A percentile compares a stretch with the other conserved stretches of the same genome.
Conservation (phyloP, 805 yeast species). For the Candida pini region DNA sequence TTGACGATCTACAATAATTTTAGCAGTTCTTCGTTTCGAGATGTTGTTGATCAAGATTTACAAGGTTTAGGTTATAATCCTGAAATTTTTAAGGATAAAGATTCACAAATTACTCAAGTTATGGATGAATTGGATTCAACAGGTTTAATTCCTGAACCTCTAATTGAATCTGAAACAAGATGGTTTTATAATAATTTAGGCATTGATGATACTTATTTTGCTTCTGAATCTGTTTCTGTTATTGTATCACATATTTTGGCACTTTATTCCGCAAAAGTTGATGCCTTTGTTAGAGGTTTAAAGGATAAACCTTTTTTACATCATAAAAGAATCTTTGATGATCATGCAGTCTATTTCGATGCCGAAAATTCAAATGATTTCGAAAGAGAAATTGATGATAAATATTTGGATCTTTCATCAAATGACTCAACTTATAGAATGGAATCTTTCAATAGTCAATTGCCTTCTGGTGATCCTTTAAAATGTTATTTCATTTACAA, state of each 20-base stretch:
- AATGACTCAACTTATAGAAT: slow-evolving; percentile 50
- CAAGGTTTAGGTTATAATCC: slow-evolving; percentile 58
- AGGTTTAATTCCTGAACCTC: slow-evolving; percentile 84
- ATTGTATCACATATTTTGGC: slow-evolving; percentile 84
- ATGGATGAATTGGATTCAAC: slow-evolving; percentile 73
- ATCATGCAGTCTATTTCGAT: slow-evolving; percentile 89
- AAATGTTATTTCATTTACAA: slow-evolving; percentile 79
- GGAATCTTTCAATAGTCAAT: slow-evolving; percentile 72
- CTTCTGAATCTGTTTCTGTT: slow-evolving; percentile 73
- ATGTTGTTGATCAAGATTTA: slow-evolving; percentile 26
- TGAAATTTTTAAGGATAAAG: slow-evolving; percentile 73
- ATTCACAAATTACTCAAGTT: slow-evolving; percentile 73
- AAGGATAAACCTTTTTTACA: slow-evolving; percentile 56
- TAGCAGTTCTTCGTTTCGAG: slow-evolving; percentile 30
- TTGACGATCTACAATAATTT: slow-evolving; percentile 32
- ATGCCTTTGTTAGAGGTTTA: slow-evolving; percentile 67
- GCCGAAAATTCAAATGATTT: slow-evolving; percentile 46
- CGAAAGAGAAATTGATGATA: slow-evolving; percentile 76
- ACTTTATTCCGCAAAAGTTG: slow-evolving; percentile 86
- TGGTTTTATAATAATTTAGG: slow-evolving; percentile 90
- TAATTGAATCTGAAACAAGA: slow-evolving; percentile 78
- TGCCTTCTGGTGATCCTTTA: slow-evolving; percentile 41
- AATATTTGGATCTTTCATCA: slow-evolving; percentile 57
- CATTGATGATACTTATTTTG: slow-evolving; percentile 88
- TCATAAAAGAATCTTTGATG: slow-evolving; percentile 72